A percentile compares a stretch with the other conserved stretches of the same genome.
Conservation (phyloP, 208 protist genomes). For the Leishmania turanica region DNA sequence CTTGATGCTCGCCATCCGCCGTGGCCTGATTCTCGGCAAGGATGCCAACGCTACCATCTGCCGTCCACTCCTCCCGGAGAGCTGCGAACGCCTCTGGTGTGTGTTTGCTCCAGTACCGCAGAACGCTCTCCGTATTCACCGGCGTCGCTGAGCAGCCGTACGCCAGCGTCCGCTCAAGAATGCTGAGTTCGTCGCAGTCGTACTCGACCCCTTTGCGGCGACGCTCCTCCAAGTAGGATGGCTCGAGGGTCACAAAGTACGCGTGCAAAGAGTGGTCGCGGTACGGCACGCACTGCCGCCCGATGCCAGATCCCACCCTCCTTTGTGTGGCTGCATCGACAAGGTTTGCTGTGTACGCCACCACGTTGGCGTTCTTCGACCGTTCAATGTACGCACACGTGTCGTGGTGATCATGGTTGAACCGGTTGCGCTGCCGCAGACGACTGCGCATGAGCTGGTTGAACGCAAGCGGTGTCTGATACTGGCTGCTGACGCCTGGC, state of each 20-base stretch:
- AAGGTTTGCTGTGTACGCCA: constrained; percentile 72
- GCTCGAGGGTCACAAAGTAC: constrained; percentile 78
- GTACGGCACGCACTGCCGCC: constrained; percentile 36
- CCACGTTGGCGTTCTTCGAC: constrained; percentile 80
- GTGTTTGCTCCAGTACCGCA: constrained; percentile 28
- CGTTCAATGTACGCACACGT: constrained; percentile 84
- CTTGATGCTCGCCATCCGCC: neutral
- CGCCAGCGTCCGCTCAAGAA: constrained; percentile 73
- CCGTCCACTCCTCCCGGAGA: constrained; percentile 16
- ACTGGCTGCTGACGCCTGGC: constrained; percentile 28
- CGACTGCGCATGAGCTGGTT: constrained; percentile 42
- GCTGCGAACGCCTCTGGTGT: constrained; percentile 19
- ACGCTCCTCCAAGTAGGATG: constrained; percentile 52
- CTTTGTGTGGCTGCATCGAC: constrained; percentile 14
- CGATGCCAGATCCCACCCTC: constrained; percentile 35
- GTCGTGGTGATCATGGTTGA: constrained; percentile 70
- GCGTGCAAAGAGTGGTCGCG: constrained; percentile 58
- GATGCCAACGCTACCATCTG: constrained; percentile 1
- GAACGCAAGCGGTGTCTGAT: constrained; percentile 33
- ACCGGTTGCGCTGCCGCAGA: constrained; percentile 56
- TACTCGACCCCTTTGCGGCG: constrained; percentile 44
- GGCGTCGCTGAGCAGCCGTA: constrained; percentile 67
- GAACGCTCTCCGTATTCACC: constrained; percentile 17
- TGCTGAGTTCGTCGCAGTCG: constrained; percentile 67
- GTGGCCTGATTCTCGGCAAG: neutral